phyloP scores from a whole-genome alignment of 2,329 filamentous ascomycete genomes.

The Aspergillus pseudonomiae region DNA sequence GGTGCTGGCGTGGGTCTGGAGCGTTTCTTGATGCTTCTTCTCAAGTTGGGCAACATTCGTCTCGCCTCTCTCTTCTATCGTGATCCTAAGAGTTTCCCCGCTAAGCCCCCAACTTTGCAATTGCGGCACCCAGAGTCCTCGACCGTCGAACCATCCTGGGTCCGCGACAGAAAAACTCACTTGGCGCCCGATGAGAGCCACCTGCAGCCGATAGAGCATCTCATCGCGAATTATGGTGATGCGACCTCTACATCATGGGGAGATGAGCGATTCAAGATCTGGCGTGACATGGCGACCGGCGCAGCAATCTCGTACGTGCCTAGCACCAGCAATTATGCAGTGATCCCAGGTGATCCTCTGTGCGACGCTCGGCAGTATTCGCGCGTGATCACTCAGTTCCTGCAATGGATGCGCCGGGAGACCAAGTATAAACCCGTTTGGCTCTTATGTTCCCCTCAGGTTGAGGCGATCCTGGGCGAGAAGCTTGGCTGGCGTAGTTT shows the following conservation, averaged over 20 bases:
- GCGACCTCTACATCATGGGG: slow-evolving; percentile 93
- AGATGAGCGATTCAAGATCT: slow-evolving; percentile 84
- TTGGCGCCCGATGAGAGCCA: slow-evolving; percentile 53
- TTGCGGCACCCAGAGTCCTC: slow-evolving; percentile 88
- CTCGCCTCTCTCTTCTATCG: slow-evolving; percentile 85
- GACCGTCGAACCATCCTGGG: slow-evolving; percentile 72
- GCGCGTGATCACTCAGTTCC: slow-evolving; percentile 72
- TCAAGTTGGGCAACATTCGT: slow-evolving; percentile 86
- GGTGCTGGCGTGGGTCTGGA: slow-evolving; percentile 90
- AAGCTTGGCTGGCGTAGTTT: slow-evolving; percentile 86
- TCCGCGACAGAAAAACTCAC: slow-evolving; percentile 39
- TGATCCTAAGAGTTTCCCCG: slow-evolving; percentile 83
- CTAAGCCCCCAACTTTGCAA: slow-evolving; percentile 61
- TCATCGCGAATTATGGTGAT: slow-evolving; percentile 94
- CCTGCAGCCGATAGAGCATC: slow-evolving; percentile 76
- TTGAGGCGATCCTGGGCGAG: slow-evolving; percentile 77
- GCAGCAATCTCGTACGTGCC: slow-evolving; percentile 84
- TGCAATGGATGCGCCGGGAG: slow-evolving; percentile 74
- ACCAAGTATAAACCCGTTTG: slow-evolving; percentile 77
- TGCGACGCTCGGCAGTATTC: slow-evolving; percentile 78
- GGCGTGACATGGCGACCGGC: slow-evolving; percentile 77
- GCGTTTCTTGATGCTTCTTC: slow-evolving; percentile 81
- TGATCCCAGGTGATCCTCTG: slow-evolving; percentile 84
- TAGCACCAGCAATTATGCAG: slow-evolving; percentile 71
- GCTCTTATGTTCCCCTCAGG: slow-evolving; percentile 79